Base-by-base conservation (phyloP, 129 eudicot species). In the Chrysanthemum makinoi region DNA sequence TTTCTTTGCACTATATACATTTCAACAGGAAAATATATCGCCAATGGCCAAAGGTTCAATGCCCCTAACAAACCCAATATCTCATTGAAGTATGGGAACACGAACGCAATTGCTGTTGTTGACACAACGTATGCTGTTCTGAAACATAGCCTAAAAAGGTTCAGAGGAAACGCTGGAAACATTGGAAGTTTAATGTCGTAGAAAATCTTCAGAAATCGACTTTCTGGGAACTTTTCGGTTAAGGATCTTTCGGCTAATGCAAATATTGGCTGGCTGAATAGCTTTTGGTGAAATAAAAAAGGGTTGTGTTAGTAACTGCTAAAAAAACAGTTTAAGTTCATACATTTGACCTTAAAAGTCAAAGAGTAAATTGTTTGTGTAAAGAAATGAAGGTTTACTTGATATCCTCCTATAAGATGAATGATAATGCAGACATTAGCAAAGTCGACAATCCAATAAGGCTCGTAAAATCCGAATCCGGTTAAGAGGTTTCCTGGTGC, bases 391-490 rank as follows among this genome's bases (percentile, higher is more conserved):
- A 50, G 66, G 49, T 20, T 12, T 72, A 88, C 97, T 86, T 91
- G 97, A 75, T 88, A 91, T 44, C 94, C 96, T 48, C 97, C 97
- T 0, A 88, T 76, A 10, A 91, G 82, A 85, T 91, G 97, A 51
- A 91, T 24, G 7, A 88, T 87, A 51, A 91, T 81, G 87, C 81
- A 84, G 12, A 72, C 79, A 11, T 91, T 88, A 49, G 94, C 97
- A 4, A 86, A 28, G 62, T 86, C 91, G 0, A 91, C 78, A 54
- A 91, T 75, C 97, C 96, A 91, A 10, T 73, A 88, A 48, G 97
- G 96, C 82, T 91, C 89, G 46, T 80, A 86, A 76, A 88, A 91
- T 68, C 97, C 97, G 39, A 91, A 91, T 17, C 97, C 97, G 0
- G 97, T 86, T 28, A 91, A 79, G 51, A 91, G 68, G 70, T 88